Base-by-base conservation (phyloP, 2,329 filamentous ascomycete species). In the Rhynchosporium secalis region DNA sequence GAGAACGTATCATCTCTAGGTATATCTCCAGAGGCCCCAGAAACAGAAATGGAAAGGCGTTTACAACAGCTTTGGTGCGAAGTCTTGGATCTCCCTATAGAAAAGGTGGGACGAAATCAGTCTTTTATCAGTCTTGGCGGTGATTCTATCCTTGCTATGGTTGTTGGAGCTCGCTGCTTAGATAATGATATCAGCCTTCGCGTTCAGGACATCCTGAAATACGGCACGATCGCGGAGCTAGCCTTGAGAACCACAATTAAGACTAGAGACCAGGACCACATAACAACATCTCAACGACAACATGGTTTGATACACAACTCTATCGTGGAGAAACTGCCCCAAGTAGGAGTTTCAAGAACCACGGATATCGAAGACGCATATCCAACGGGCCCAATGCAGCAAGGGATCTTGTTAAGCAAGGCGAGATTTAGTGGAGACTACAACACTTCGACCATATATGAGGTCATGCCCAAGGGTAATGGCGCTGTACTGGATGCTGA, bases 141-240 rank as follows among this genome's bases (percentile, higher is more conserved):
- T 5, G 68, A 70, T 48, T 66, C 65, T 36, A 69, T 72, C 40
- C 55, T 64, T 6, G 69, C 68, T 3, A 70, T 72, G 63, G 62
- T 65, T 31, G 63, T 70, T 10, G 61, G 58, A 40, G 49, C 54
- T 28, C 56, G 60, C 28, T 64, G 63, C 31, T 33, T 47, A 9
- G 61, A 59, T 29, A 51, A 63, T 3, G 61, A 57, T 13, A 51
- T 70, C 20, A 57, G 45, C 15, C 26, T 69, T 8, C 58, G 61
- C 3, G 66, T 68, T 33, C 58, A 64, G 33, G 64, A 69, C 36
- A 64, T 71, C 41, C 60, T 71, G 28, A 62, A 61, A n/a, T 57
- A 57, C 7, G 65, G 63, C 54, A 58, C 64, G 10, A 66, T 69
- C 8, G 33, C 57, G 29, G 54, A 66, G 41, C 58, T 68, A 4